A percentile compares a stretch with the other conserved stretches of the same genome.
phyloP scores from a whole-genome alignment of 179 eudicot species.

The Nepenthes alata region DNA sequence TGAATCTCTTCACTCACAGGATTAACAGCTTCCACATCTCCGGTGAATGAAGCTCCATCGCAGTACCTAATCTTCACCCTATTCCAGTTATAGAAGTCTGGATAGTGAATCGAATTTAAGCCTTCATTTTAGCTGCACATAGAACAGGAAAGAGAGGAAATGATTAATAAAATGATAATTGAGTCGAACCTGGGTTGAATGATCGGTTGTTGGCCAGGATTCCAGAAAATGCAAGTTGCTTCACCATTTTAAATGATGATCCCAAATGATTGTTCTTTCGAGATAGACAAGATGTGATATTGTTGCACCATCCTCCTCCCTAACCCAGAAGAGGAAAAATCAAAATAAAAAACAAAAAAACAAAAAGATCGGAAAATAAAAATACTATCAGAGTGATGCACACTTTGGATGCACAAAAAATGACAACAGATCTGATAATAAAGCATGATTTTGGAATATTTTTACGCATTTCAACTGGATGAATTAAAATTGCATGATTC shows the following conservation, averaged over 20 bases:
- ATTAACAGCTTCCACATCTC: constrained; percentile 67
- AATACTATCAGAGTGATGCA: no score
- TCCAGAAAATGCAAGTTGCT: constrained; percentile 61
- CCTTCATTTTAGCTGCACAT: not conserved
- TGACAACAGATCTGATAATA: no score
- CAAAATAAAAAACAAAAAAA: not conserved
- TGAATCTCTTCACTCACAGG: constrained; percentile 37
- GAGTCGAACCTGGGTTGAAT: constrained; percentile 65
- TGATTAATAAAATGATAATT: not conserved
- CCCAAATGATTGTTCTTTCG: constrained; percentile 62
- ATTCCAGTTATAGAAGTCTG: constrained; percentile 93
- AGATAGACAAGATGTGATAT: constrained; percentile 48
- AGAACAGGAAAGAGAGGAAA: not conserved
- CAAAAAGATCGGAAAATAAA: not conserved
- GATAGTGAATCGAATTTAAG: constrained; percentile 7
- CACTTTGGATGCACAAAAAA: no score
- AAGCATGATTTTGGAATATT: no score
- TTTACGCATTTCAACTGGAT: no score
- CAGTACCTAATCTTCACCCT: constrained; percentile 79
- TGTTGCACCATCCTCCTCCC: constrained; percentile 99
- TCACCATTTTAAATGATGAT: constrained; percentile 64
- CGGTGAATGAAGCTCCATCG: constrained; percentile 90
- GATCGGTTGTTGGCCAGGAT: constrained; percentile 49
- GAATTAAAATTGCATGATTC: no score
- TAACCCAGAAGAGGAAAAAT: constrained; percentile 7